Percentiles rank a stretch among this genome's conserved stretches.
Conservation (phyloP, 371 early-diverging fungal species). For the Lichtheimia corymbifera region DNA sequence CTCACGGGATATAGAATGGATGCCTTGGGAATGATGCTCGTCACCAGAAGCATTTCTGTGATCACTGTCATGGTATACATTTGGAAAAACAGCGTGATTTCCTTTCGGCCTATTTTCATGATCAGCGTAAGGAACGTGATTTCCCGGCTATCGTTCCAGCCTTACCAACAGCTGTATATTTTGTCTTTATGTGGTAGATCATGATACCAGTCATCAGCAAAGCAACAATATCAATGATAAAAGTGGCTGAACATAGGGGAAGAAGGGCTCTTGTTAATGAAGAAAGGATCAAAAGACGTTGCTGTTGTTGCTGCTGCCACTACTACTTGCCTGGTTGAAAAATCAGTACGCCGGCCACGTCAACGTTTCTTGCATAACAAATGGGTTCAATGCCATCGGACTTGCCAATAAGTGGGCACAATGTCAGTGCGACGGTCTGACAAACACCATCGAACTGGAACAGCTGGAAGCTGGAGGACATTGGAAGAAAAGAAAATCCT, state of each 20-base stretch:
- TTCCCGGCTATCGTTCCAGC: conserved; percentile 19
- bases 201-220: conserved; percentile 87
- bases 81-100: conserved; percentile 91
- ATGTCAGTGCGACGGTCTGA: conserved; percentile 73
- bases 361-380: conserved; percentile 92
- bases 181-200: conserved; percentile 87
- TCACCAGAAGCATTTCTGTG: conserved; percentile 77
- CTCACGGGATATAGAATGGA: conserved; percentile 72
- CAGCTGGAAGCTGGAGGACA: conserved; percentile 34
- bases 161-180: conserved; percentile 90
- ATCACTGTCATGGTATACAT: conserved; percentile 71
- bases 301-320: too few species aligned
- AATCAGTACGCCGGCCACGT: conserved; percentile 70
- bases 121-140: conserved; percentile 1
- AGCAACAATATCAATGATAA: conserved; percentile 79
- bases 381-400: conserved; percentile 77
- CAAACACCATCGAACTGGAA: conserved; percentile 85
- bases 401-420: conserved; percentile 86
- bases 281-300: too few species aligned
- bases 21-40: conserved; percentile 81
- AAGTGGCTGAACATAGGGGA: too few species aligned
- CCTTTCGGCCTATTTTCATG: conserved; percentile 69
- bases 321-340: conserved; percentile 80
- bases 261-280: background rate
- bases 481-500: background rate